Evolutionary conservation across 2,329 filamentous ascomycete species (phyloP), one percentile per base, ranked within the genome.

Genomic region (Beauveria brongniartii): DNA sequence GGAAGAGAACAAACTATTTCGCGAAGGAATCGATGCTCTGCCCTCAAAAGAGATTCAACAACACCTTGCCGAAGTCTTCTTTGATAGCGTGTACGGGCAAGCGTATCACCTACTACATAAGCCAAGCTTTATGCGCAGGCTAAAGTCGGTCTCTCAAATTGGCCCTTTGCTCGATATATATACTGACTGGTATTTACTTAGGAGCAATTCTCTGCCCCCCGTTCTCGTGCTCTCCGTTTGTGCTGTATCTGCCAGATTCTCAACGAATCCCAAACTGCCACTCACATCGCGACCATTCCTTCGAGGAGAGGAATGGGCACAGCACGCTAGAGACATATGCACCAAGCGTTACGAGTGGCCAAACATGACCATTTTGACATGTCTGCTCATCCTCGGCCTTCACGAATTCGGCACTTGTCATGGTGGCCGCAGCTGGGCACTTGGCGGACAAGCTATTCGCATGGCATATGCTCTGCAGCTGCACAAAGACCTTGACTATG

Each of bases 321-420:
- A 84, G 26, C 86, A 87, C 30, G 93, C 93, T n/a, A 83, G 92
- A 55, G 88, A 91, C 43, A 97, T 97, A 63, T 88, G 94, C 24
- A 83, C 91, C 47, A 89, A 87, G 69, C 85, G 92, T 67, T 97
- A 96, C 68, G 94, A 97, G 70, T 91, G 91, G 76, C 93, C 94
- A 1, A 97, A 96, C 71, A 94, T 97, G 64, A 97, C 93, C 2
- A 96, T 97, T 47, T 75, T 99, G 51, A 97, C 92, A 5, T 94
- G 93, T 52, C 88, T 96, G 63, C 74, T 97, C 9, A 84, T 97
- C 20, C 81, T 97, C 18, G 92, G 92, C 3, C 79, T 99, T 43
- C 93, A 99, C 71, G 93, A 97, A 69, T 97, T 97, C 68, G 94
- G 94, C 60, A 97, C 93, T 14, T 97, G 94, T 70, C 93, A 97